phyloP scores from a whole-genome alignment of 148 eudicot genomes.

The Chenopodium album region DNA sequence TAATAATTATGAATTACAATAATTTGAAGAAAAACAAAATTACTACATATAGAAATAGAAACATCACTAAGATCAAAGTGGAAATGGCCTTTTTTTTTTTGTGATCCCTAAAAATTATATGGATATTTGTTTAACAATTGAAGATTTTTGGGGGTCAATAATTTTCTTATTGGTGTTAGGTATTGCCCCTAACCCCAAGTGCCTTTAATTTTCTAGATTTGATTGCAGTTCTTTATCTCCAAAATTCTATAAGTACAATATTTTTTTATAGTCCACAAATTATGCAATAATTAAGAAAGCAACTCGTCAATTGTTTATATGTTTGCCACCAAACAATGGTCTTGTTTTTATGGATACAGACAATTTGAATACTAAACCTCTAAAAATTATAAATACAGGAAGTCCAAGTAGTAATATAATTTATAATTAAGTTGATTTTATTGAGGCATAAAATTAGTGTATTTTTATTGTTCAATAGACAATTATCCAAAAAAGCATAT shows the following conservation, averaged over 20 bases:
- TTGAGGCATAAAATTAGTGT: too few species aligned
- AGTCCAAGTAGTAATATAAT: too few species aligned
- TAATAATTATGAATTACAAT: background rate
- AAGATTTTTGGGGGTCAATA: constrained; percentile 4
- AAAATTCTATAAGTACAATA: background rate
- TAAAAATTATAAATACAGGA: background rate
- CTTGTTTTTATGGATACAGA: background rate
- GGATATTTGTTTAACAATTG: background rate
- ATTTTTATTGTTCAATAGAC: too few species aligned
- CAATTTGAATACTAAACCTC: background rate
- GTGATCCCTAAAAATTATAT: background rate
- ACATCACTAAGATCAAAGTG: background rate
- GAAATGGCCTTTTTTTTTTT: background rate
- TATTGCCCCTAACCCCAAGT: constrained; percentile 9
- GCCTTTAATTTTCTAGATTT: constrained; percentile 8
- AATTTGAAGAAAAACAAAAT: background rate
- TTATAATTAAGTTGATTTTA: too few species aligned
- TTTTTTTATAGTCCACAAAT: background rate
- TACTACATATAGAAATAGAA: background rate
- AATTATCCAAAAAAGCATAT: too few species aligned
- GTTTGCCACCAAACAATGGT: background rate
- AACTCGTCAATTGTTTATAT: background rate
- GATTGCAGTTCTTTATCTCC: background rate
- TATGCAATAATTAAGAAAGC: constrained; percentile 17
- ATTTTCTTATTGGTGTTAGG: constrained; percentile 16